Evolutionary conservation across 345 rosid genomes (phyloP).

Genomic region (Eucalyptus marginata): DNA sequence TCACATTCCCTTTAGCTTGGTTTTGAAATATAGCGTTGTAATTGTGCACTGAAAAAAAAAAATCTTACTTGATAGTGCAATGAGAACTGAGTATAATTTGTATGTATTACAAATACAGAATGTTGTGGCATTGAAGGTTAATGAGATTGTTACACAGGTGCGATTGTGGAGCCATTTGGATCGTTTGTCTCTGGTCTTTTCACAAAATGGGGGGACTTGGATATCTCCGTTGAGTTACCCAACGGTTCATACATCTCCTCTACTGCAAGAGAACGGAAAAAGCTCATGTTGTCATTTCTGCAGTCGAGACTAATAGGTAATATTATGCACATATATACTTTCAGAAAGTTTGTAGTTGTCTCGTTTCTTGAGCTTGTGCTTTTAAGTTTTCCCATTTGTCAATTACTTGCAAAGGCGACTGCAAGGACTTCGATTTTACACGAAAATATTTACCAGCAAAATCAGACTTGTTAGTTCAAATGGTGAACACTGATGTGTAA

Average conservation of each 20-base stretch:
- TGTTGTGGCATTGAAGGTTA: not conserved
- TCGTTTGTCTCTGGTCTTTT: constrained; percentile 74
- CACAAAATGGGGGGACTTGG: constrained; percentile 64
- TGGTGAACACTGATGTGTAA: not conserved
- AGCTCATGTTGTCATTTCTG: not conserved
- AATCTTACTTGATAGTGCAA: not conserved
- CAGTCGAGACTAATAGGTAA: not conserved
- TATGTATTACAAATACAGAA: not conserved
- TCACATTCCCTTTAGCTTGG: not conserved
- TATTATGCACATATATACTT: not conserved
- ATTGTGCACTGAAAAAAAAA: not conserved
- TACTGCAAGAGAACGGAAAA: not conserved
- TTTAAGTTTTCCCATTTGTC: not conserved
- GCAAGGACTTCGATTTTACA: not conserved
- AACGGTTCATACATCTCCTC: not conserved
- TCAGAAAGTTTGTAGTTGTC: not conserved
- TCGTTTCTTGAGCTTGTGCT: not conserved
- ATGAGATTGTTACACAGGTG: constrained; percentile 29
- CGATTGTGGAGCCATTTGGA: constrained; percentile 74
- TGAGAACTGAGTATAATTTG: not conserved
- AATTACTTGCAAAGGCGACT: not conserved
- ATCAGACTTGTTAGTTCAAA: not conserved
- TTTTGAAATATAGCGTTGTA: not conserved
- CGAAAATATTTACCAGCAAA: not conserved
- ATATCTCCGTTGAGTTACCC: constrained; percentile 31